phyloP scores from a whole-genome alignment of 257 asterid species.

The Lycium ferocissimum region DNA sequence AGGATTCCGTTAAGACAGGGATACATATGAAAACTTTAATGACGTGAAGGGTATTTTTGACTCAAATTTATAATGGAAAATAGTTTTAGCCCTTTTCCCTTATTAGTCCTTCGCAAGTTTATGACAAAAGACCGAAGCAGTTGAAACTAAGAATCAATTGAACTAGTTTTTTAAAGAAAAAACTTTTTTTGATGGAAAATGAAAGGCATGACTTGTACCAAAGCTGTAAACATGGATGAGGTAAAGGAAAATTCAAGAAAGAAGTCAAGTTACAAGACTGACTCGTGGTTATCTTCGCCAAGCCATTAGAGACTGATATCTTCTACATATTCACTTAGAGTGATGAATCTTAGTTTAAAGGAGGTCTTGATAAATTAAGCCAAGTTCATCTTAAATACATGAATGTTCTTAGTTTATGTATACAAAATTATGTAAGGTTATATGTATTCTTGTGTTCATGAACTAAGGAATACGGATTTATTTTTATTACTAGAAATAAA shows the following conservation, averaged over 20 bases:
- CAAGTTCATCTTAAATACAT: not conserved
- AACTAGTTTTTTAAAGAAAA: not conserved
- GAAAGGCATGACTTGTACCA: not conserved
- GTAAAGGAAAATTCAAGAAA: not conserved
- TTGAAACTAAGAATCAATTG: not conserved
- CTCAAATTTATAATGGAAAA: too few relatives aligned
- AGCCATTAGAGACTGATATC: not conserved
- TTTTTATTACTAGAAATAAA: not conserved
- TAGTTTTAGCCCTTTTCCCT: not conserved
- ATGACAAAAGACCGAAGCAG: not conserved
- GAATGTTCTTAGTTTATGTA: not conserved
- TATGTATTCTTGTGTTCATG: not conserved
- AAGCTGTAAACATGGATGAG: not conserved
- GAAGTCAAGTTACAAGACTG: not conserved
- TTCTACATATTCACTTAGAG: not conserved
- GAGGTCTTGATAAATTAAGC: not conserved
- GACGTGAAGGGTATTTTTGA: too few relatives aligned
- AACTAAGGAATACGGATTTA: not conserved
- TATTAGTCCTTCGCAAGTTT: constrained; percentile 5
- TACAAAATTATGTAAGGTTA: not conserved
- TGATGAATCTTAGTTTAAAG: not conserved
- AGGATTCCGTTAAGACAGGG: too few relatives aligned
- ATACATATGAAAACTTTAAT: too few relatives aligned
- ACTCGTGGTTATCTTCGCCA: not conserved
- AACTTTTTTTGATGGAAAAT: not conserved